Conservation (phyloP, 225 moss, liverwort and hornwort genomes). For the Polytrichum formosum region DNA sequence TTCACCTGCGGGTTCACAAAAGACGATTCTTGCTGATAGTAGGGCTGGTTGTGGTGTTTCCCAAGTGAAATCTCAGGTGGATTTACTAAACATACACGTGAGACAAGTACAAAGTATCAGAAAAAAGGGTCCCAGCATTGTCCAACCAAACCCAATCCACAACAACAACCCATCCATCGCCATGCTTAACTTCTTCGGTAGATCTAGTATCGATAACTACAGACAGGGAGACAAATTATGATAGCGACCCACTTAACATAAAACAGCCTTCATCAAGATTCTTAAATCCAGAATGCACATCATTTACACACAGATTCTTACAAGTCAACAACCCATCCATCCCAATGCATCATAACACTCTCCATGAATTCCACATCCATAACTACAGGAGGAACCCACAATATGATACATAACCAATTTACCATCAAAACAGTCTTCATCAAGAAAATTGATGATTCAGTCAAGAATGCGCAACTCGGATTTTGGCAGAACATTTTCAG, state of each 20-base stretch:
- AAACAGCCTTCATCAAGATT: no score
- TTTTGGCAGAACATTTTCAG: no score
- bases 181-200: no score
- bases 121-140: not conserved
- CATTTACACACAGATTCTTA: no score
- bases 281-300: no score
- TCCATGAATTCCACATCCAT: not conserved
- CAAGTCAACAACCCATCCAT: no score
- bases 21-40: slow-evolving; percentile 34
- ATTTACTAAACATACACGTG: slow-evolving; percentile 11
- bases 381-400: not conserved
- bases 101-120: not conserved
- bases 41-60: slow-evolving; percentile 24
- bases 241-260: no score
- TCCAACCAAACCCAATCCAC: not conserved
- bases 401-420: not conserved
- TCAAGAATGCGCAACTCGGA: no score
- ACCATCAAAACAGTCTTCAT: not conserved
- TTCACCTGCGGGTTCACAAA: slow-evolving; percentile 28
- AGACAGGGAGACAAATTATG: no score
- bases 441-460: no score
- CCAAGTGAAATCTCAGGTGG: slow-evolving; percentile 28
- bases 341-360: no score
- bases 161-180: slow-evolving; percentile 2
- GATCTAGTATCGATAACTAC: no score